Evolutionary conservation across 306 rosid genomes (phyloP), one percentile per base, ranked within the genome.

Genomic region (Dryas drummondii): DNA sequence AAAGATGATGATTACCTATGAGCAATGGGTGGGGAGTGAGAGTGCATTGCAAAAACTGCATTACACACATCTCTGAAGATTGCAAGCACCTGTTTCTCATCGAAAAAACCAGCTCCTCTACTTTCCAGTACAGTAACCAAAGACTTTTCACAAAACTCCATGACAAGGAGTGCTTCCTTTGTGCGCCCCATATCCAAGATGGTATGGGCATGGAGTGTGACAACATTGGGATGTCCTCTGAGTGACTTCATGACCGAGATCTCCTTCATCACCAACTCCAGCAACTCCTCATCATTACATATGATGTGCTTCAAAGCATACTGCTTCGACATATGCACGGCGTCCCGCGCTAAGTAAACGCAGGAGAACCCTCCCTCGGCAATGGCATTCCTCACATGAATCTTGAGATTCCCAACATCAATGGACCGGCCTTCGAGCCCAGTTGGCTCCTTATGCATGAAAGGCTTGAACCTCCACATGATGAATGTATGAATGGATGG

Each of bases 291-390:
- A 55, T 94, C 99, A 59, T 91, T 94, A 80, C 96, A 88, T 76
- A 91, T 90, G 32, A 94, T 92, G 84, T 92, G 97, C 86, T 94
- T 94, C 80, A 94, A 87, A 78, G 99, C 99, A 87, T 92, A 92
- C 84, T 91, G 99, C 83, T 85, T 94, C 15, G 99, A 91, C 72
- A 85, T 69, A 70, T 90, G 89, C 70, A 87, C 84, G 52, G 78
- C 84, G 80, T 94, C 98, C 75, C 94, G 91, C 19, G 97, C 97
- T 82, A 94, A 77, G 90, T 94, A 94, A 59, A 94, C 98, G 73
- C 91, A 91, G 44, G 97, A 94, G 90, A 94, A 94, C 8, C 99
- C 97, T 53, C 99, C 99, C 76, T 94, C 99, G 7, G 99, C 99
- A 72, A 94, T 92, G 80, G 85, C 88, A 75, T 90, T 94, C 62